Conservation (phyloP, 2,329 filamentous ascomycete species). For the Reticulascus tulasneorum region DNA sequence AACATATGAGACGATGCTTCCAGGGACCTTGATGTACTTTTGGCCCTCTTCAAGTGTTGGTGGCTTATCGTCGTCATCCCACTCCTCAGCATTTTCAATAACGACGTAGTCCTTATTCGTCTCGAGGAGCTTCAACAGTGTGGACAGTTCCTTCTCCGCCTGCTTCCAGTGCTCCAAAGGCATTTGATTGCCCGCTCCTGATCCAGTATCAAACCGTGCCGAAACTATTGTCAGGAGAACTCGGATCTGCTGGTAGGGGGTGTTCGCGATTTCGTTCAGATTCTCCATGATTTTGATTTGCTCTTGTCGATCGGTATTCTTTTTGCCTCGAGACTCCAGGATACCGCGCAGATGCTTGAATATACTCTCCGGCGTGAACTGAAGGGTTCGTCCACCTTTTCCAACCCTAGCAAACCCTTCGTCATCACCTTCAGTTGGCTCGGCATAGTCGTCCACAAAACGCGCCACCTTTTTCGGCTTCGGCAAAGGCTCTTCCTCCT, state of each 20-base stretch:
- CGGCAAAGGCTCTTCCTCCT: constrained; percentile 56
- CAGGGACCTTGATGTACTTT: constrained; percentile 84
- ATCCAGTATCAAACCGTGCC: constrained; percentile 88
- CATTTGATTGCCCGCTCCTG: constrained; percentile 77
- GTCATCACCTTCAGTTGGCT: constrained; percentile 56
- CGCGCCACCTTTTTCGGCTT: constrained; percentile 48
- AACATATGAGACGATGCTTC: constrained; percentile 89
- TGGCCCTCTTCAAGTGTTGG: constrained; percentile 70
- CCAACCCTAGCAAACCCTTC: constrained; percentile 88
- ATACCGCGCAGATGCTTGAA: constrained; percentile 94
- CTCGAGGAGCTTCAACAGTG: constrained; percentile 75
- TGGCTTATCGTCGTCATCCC: constrained; percentile 97
- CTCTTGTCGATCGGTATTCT: constrained; percentile 93
- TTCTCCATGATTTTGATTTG: constrained; percentile 99
- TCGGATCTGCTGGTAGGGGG: constrained; percentile 90
- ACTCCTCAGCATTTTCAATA: constrained; percentile 89
- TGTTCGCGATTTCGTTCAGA: constrained; percentile 80
- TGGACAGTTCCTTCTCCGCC: constrained; percentile 80
- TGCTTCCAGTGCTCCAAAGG: constrained; percentile 95
- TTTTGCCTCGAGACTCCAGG: constrained; percentile 93
- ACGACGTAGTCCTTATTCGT: constrained; percentile 77
- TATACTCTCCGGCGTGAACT: constrained; percentile 96
- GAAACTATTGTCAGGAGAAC: constrained; percentile 89
- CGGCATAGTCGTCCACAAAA: constrained; percentile 43
- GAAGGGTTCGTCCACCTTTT: constrained; percentile 80